Conservation (phyloP, 768 basidiomycete species). For the Trametes meyenii region DNA sequence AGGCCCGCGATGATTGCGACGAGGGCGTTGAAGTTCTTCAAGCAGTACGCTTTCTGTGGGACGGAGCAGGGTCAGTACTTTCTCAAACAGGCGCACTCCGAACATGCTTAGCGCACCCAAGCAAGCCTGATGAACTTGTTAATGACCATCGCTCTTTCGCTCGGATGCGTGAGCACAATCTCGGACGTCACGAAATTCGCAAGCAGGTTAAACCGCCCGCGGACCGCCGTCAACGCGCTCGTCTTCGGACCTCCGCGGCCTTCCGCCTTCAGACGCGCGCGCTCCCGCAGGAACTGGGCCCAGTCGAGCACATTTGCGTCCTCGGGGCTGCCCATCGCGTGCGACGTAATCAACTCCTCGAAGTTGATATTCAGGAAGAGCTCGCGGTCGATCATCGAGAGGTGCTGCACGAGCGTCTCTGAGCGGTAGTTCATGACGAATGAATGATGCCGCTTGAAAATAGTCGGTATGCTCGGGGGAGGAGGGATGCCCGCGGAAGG, state of each 20-base stretch:
- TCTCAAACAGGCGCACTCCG: neutral
- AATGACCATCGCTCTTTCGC: slow-evolving; percentile 65
- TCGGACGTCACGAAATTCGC: slow-evolving; percentile 82
- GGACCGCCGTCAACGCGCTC: slow-evolving; percentile 70
- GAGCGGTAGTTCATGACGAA: slow-evolving; percentile 71
- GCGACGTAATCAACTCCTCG: slow-evolving; percentile 81
- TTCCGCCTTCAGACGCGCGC: slow-evolving; percentile 69
- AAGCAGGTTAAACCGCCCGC: slow-evolving; percentile 84
- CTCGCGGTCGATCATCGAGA: slow-evolving; percentile 88
- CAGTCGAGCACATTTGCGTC: slow-evolving; percentile 78
- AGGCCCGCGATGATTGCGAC: slow-evolving; percentile 82
- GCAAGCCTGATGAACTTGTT: slow-evolving; percentile 85
- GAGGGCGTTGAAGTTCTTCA: slow-evolving; percentile 78
- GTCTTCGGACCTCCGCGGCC: slow-evolving; percentile 60
- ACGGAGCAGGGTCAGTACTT: neutral
- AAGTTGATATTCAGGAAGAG: slow-evolving; percentile 84
- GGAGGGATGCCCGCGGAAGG: slow-evolving; percentile 11
- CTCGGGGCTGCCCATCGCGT: slow-evolving; percentile 65
- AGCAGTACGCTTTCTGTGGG: slow-evolving; percentile 74
- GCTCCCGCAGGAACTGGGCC: slow-evolving; percentile 78
- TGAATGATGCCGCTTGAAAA: slow-evolving; percentile 57
- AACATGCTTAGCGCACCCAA: slow-evolving; percentile 56
- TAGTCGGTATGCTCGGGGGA: slow-evolving; percentile 6
- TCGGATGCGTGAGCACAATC: slow-evolving; percentile 71
- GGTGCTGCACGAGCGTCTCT: slow-evolving; percentile 70